Conservation (phyloP, 2,329 filamentous ascomycete genomes). For the Trichophyton mentagrophytes region DNA sequence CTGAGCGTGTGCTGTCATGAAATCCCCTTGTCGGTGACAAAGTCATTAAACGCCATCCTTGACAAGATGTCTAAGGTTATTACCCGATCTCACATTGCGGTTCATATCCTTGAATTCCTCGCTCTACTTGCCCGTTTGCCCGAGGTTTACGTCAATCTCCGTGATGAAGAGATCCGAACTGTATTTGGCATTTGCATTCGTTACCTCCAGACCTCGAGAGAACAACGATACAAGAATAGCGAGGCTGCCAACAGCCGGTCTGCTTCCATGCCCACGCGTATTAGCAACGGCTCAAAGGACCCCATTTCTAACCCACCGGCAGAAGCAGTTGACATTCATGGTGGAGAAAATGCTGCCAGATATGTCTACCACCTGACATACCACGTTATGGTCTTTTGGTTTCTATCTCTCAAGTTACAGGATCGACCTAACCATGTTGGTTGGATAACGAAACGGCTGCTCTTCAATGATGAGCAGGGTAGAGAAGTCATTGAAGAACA, state of each 20-base stretch:
- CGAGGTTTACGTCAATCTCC: constrained; percentile 74
- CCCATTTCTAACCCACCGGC: constrained; percentile 16
- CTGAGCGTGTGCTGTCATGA: constrained; percentile 92
- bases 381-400: constrained; percentile 95
- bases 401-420: constrained; percentile 71
- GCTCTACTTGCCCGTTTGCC: constrained; percentile 74
- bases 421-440: constrained; percentile 74
- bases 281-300: constrained; percentile 35
- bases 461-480: constrained; percentile 63
- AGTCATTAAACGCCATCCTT: constrained; percentile 70
- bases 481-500: constrained; percentile 75
- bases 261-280: constrained; percentile 26
- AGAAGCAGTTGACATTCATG: constrained; percentile 26
- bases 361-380: constrained; percentile 92
- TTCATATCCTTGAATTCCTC: constrained; percentile 94
- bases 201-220: constrained; percentile 78
- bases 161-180: constrained; percentile 81
- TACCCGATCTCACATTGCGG: constrained; percentile 78
- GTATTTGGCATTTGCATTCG: constrained; percentile 93
- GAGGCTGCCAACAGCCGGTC: constrained; percentile 24
- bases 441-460: constrained; percentile 78
- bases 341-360: constrained; percentile 67
- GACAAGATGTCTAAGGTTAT: constrained; percentile 94
- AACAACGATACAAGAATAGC: constrained; percentile 33
- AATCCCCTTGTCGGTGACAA: constrained; percentile 73